Conservation (phyloP, 805 yeast genomes). For the Suhomyces tanzawaensis region DNA sequence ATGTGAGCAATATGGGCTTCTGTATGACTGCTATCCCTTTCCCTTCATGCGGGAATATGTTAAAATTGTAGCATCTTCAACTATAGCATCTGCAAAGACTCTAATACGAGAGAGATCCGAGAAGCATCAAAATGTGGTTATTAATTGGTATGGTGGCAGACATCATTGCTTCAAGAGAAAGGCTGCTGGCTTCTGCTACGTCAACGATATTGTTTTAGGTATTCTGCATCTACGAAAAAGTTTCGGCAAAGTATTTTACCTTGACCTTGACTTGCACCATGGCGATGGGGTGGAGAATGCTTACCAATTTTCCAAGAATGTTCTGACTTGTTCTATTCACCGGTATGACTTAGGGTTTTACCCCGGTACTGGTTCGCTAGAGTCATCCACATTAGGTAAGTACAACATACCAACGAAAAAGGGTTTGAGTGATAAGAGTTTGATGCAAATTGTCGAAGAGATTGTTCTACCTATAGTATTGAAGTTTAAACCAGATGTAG, state of each 20-base stretch:
- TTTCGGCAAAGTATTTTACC: constrained; percentile 50
- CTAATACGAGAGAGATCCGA: constrained; percentile 20
- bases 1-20: constrained; percentile 52
- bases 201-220: constrained; percentile 64
- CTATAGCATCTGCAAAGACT: constrained; percentile 45
- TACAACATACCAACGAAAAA: constrained; percentile 56
- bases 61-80: constrained; percentile 52
- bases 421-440: constrained; percentile 51
- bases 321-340: constrained; percentile 63
- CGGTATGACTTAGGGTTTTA: constrained; percentile 64
- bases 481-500: constrained; percentile 44
- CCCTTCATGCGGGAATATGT: constrained; percentile 52
- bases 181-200: constrained; percentile 72
- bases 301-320: constrained; percentile 52
- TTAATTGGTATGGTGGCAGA: constrained; percentile 80
- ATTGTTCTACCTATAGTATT: constrained; percentile 44
- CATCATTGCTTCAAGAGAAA: constrained; percentile 58
- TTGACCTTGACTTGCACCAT: constrained; percentile 76
- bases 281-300: constrained; percentile 79
- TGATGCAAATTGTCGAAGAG: constrained; percentile 35
- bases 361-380: constrained; percentile 63
- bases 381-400: constrained; percentile 30
- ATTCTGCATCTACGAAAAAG: constrained; percentile 49
- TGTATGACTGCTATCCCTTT: constrained; percentile 65
- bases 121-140: constrained; percentile 37